Percentiles rank a stretch among this genome's conserved stretches.
phyloP scores from a whole-genome alignment of 2,329 filamentous ascomycete species.

The Pseudocercospora musae region DNA sequence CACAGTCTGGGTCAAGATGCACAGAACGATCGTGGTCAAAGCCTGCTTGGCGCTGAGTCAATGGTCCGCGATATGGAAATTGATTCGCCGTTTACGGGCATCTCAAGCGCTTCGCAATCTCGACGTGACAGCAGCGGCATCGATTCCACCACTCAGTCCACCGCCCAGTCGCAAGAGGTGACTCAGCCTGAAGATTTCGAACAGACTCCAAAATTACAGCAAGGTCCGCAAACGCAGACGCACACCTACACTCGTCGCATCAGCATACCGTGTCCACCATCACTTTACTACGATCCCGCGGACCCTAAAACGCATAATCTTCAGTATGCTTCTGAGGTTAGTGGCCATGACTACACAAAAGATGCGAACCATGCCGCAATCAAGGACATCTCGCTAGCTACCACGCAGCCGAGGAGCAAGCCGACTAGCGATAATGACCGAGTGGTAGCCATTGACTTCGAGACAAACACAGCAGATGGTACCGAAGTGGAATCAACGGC shows the following conservation, averaged over 20 bases:
- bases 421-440: not conserved
- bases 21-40: conserved; percentile 26
- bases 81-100: conserved; percentile 41
- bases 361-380: conserved; percentile 12
- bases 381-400: conserved; percentile 3
- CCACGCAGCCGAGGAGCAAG: conserved; percentile 2
- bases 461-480: not conserved
- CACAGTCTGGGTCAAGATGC: not conserved
- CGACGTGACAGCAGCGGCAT: not conserved
- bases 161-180: not conserved
- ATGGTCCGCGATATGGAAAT: conserved; percentile 50
- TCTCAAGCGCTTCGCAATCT: conserved; percentile 31
- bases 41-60: conserved; percentile 48
- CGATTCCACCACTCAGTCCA: not conserved
- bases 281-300: conserved; percentile 44
- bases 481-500: not conserved
- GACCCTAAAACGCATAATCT: conserved; percentile 45
- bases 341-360: conserved; percentile 42
- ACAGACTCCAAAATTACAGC: conserved; percentile 10
- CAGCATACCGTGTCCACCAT: conserved; percentile 42
- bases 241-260: conserved; percentile 43
- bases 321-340: conserved; percentile 47
- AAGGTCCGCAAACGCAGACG: not conserved
- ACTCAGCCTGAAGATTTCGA: conserved; percentile 2
- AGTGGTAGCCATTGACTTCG: not conserved